Evolutionary conservation across 768 basidiomycete species (phyloP), one percentile per base, ranked within the genome.

Genomic region (Rhizopogon salebrosus): DNA sequence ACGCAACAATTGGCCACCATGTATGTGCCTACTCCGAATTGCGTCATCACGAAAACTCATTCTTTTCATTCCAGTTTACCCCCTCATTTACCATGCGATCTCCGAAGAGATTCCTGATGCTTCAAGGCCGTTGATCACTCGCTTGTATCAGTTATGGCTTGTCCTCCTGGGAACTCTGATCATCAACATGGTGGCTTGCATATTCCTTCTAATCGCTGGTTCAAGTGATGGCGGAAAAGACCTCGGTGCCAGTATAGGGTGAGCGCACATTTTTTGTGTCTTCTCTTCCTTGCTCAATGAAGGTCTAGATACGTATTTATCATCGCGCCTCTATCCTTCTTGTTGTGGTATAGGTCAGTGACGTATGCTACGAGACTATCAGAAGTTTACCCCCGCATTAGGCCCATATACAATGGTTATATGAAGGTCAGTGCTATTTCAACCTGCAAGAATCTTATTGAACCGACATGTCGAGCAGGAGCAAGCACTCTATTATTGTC

Each of bases 401-500:
- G 92, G 63, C 95, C 95, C 14, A 90, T 95, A 65, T 98, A 98
- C 75, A 95, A 97, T 62, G 95, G 91, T 50, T 95, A 92, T 75
- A 92, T 93, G 85, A 95, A 97, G 81, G 95, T 87, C 62, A 65
- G 75, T 52, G 34, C 49, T 35, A 39, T 38, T 24, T 40, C 38
- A 36, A 36, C 61, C 55, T 20, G 55, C 51, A 57, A 63, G 66
- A 59, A 65, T 60, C 57, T 60, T 61, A 48, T 52, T 52, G 43
- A 42, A 43, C 55, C 71, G 39, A 65, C 52, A n/a, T 22, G 14
- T 16, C 40, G 37, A 57, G 55, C 70, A 93, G 92, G 91, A 93
- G 74, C 92, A 93, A 83, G 82, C 92, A 3, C 71, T 95, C 66
- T 95, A 94, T 75, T 95, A 89, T 72, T 95, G 92, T 92, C 72